Evolutionary conservation across 495 filamentous ascomycete species (phyloP), one percentile per base, ranked within the genome.

Genomic region (Penicillium argentinense): DNA sequence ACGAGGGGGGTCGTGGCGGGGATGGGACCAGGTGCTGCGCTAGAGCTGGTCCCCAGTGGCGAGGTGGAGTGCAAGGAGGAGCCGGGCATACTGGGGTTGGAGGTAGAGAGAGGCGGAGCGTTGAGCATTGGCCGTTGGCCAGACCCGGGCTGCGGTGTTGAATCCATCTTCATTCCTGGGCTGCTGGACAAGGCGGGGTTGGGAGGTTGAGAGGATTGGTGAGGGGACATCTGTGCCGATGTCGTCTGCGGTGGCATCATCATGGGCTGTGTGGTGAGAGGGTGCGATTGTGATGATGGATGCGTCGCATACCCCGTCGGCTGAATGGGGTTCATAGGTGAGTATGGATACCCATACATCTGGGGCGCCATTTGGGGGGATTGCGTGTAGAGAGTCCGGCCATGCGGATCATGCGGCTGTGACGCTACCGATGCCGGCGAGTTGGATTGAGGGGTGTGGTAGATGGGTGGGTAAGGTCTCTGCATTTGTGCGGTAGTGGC

Each of bases 1-100:
- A 98, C 92, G 4, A 96, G 73, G 0, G 93, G 93, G 0, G 93
- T 97, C 9, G 93, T 98, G 1, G 93, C 93, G n/a, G 93, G 93
- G 62, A 98, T 98, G 1, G 93, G 93, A 9, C 93, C 93, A n/a
- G 93, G 93, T 17, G 93, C 93, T 12, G 93, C 91, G 57, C 88
- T 96, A 47, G 93, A 95, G 34, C 89, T 86, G 3, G 79, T 74
- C 8, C 69, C 71, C 29, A 67, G 57, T 34, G 60, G 50, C 11
- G 71, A 64, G 18, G 55, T 69, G 24, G 66, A 62, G 38, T 78
- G 75, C 25, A 73, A 58, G 38, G 68, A 75, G 40, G 75, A 76
- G 13, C 76, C 61, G 59, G 84, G 69, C 16, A 85, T 73, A 25
- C 79, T 73, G 9, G 78, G 70, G 11, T 74, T 82, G 19, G 72